Base-by-base conservation (phyloP, 129 eudicot species). In the Flaveria bidentis region DNA sequence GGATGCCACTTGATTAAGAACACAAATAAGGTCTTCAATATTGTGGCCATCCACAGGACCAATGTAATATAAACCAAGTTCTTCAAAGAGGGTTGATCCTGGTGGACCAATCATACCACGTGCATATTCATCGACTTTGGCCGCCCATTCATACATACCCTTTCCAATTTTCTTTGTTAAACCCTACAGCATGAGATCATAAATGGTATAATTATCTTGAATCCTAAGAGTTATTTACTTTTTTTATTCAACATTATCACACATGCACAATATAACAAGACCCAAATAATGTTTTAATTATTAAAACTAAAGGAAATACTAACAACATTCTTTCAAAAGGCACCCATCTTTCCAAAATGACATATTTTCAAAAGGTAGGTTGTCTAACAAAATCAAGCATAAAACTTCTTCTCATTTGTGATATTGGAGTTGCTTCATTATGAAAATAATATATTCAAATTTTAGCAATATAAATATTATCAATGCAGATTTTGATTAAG, bases 21-120 rank as follows among this genome's bases (percentile, higher is more conserved):
- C 96, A 84, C 98, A 88, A 3, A 86, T 51, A 53, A 93, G 98
- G 83, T 93, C 96, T 46, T 90, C 96, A 62, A 93, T 85, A 78
- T 90, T 93, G 87, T 90, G 92, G 4, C 98, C 98, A 78, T 93
- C 98, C 30, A 93, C 95, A 53, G 98, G 98, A 72, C 98, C 98
- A 78, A 93, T 90, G 80, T 93, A 93, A 83, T 93, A 93, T 69
- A 93, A 79, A 63, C 98, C 98, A 73, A 93, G 92, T 78, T 93
- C 98, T 89, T 93, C 98, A 76, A 83, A 93, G 17, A 93, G 88
- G 61, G 98, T 93, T 72, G 98, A 90, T 71, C 98, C 98, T 69
- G 89, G 84, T 46, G 98, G 98, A 63, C 96, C 98, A 13, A 93
- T 67, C 95, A 93, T 86, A 67, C 98, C 98, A 72, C 98, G 98